These are phyloP conservation scores for Bathelium albidoporum DNA, from an alignment of 495 filamentous ascomycete species.

Conservation along the genomic window DNA sequence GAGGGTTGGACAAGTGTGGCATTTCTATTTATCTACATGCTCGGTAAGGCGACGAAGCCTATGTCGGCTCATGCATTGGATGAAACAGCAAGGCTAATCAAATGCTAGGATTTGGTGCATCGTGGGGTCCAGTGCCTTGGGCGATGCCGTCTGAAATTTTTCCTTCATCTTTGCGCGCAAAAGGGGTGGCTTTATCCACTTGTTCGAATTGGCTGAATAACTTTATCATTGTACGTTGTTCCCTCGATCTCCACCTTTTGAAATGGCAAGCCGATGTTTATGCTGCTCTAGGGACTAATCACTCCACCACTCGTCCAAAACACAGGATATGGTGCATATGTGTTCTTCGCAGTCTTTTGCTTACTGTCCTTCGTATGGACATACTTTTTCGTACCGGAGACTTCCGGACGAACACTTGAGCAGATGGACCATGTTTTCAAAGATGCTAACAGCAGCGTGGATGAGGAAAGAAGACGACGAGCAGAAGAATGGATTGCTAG, in stretches of 20 bases:
- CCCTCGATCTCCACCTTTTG: too few species aligned
- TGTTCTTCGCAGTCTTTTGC: conserved; percentile 51
- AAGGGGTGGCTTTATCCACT: conserved; percentile 29
- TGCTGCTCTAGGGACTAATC: conserved; percentile 27
- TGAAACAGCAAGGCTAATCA: neutral
- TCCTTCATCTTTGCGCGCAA: conserved; percentile 33
- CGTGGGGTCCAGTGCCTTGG: conserved; percentile 25
- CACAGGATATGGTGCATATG: conserved; percentile 45
- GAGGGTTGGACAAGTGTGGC: conserved; percentile 26
- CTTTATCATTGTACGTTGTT: conserved; percentile 40
- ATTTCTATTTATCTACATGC: conserved; percentile 23
- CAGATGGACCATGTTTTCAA: conserved; percentile 32
- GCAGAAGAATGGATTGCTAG: conserved; percentile 7
- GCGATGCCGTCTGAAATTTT: conserved; percentile 21
- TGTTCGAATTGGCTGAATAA: conserved; percentile 49
- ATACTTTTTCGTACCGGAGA: conserved; percentile 46
- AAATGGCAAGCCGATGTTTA: too few species aligned
- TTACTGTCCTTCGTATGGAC: conserved; percentile 43
- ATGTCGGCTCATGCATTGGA: neutral
- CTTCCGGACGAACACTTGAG: conserved; percentile 23
- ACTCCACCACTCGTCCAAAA: conserved; percentile 45
- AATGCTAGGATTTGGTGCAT: conserved; percentile 13
- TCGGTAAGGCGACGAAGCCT: neutral
- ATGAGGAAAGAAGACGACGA: conserved; percentile 10
- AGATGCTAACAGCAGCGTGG: conserved; percentile 5